Evolutionary conservation across 139 green algal genomes (phyloP), one percentile per base, ranked within the genome.

Genomic region (Haematococcus lacustris): DNA sequence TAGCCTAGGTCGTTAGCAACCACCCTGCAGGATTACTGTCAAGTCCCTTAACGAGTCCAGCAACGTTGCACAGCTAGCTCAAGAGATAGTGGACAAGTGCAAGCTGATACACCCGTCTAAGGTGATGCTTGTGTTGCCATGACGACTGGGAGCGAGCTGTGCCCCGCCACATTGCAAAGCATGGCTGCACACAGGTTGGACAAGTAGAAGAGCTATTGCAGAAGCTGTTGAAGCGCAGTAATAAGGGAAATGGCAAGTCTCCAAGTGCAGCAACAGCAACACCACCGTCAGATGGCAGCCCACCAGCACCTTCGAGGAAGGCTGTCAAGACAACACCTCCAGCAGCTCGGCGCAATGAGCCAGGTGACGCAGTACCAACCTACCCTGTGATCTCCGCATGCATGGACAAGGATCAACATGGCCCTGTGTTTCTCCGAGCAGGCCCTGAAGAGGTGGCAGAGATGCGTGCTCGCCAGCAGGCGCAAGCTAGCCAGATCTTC

Each of bases 81-180:
- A 79, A n/a, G 82, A 91, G 50, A 80, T 96, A 30, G 80, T 93
- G 3, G 81, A 87, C 1, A 91, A 88, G 32, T 91, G 83, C 83
- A 96, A 93, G 75, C 85, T 93, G 3, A 91, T 96, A n/a, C 85
- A 91, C 59, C 75, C 83, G 0, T 87, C 73, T 30, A 92, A 93
- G 78, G 77, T 87, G 23, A 32, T 1, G 73, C 2, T 33, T 6
- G 61, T 33, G 82, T 80, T 83, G 61, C n/a, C n/a, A n/a, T n/a
- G n/a, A n/a, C n/a, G n/a, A n/a, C n/a, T n/a, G n/a, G n/a, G n/a
- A n/a, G n/a, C n/a, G n/a, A n/a, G n/a, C n/a, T n/a, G n/a, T n/a
- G n/a, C n/a, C n/a, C n/a, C n/a, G n/a, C n/a, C n/a, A n/a, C n/a
- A n/a, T n/a, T n/a, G n/a, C n/a, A n/a, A n/a, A n/a, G n/a, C n/a